These are phyloP conservation scores for Colletotrichum tropicale DNA, from an alignment of 2,329 filamentous ascomycete species.

Conservation along the genomic window DNA sequence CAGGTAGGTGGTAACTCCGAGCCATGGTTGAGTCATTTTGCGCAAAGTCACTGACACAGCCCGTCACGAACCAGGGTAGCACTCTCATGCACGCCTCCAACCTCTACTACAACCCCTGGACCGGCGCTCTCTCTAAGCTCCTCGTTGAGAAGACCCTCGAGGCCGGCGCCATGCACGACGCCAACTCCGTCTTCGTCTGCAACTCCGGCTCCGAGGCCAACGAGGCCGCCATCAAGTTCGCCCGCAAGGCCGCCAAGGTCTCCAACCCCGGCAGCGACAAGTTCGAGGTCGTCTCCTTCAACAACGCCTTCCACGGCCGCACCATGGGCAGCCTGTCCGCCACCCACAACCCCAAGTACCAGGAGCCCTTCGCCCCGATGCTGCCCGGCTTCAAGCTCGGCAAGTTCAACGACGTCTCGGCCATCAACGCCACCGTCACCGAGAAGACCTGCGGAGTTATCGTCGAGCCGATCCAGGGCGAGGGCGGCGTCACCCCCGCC, in stretches of 20 bases:
- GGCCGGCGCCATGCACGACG: conserved; percentile 82
- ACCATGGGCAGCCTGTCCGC: conserved; percentile 96
- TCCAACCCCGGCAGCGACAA: conserved; percentile 75
- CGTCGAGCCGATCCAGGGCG: conserved; percentile 95
- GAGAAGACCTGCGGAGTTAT: conserved; percentile 92
- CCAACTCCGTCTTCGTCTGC: conserved; percentile 84
- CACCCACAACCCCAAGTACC: conserved; percentile 97
- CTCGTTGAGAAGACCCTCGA: conserved; percentile 82
- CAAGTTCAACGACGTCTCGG: conserved; percentile 80
- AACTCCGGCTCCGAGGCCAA: conserved; percentile 98
- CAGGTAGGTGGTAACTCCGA: conserved; percentile 58
- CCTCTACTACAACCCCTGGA: conserved; percentile 97
- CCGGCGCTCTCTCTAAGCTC: conserved; percentile 83
- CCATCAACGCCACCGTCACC: conserved; percentile 76
- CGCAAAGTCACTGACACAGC: neutral
- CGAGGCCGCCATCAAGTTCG: conserved; percentile 96
- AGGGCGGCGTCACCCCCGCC: conserved; percentile 89
- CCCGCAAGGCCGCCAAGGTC: conserved; percentile 85
- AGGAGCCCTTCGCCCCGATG: conserved; percentile 94
- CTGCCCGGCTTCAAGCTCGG: conserved; percentile 90
- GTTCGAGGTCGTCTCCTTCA: conserved; percentile 86
- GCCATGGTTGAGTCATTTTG: neutral
- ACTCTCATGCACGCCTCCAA: conserved; percentile 92
- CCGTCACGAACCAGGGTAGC: conserved; percentile 54
- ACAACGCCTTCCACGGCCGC: conserved; percentile 91